These are phyloP conservation scores for Claviceps sp. DNA, from an alignment of 2,329 filamentous ascomycete genomes.

Conservation along the genomic window DNA sequence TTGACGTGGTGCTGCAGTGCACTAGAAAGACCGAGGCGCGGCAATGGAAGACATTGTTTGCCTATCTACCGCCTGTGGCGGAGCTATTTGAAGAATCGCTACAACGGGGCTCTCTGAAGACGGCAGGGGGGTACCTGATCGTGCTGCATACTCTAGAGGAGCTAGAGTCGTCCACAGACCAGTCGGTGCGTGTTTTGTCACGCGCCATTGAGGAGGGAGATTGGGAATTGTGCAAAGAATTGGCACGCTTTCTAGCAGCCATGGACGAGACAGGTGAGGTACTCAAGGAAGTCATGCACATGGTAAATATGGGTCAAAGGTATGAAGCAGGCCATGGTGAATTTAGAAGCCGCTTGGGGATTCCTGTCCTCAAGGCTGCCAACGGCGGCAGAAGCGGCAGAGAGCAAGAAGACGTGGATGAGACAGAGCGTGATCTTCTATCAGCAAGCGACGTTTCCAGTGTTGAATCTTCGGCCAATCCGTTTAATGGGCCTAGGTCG, in stretches of 20 bases:
- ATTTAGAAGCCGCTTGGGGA: conserved; percentile 18
- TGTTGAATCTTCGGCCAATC: conserved; percentile 21
- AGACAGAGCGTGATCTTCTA: conserved; percentile 22
- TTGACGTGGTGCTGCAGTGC: conserved; percentile 93
- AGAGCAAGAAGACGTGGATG: conserved; percentile 17
- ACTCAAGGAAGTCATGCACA: conserved; percentile 56
- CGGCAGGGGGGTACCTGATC: conserved; percentile 89
- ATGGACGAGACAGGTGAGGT: conserved; percentile 79
- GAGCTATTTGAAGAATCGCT: conserved; percentile 90
- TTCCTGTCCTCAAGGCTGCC: conserved; percentile 15
- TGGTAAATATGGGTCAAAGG: conserved; percentile 33
- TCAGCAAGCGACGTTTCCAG: conserved; percentile 25
- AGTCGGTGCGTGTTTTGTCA: conserved; percentile 68
- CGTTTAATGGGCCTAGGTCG: conserved; percentile 6
- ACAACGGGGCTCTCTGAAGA: conserved; percentile 75
- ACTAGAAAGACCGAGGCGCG: conserved; percentile 93
- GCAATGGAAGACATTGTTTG: conserved; percentile 89
- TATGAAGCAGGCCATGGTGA: conserved; percentile 16
- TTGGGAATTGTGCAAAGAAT: conserved; percentile 91
- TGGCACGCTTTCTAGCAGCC: conserved; percentile 87
- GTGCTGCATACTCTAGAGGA: conserved; percentile 77
- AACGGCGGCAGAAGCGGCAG: conserved; percentile 20
- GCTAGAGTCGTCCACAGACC: conserved; percentile 54
- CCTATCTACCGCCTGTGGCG: conserved; percentile 77
- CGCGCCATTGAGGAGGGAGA: conserved; percentile 74